These are phyloP conservation scores for Candida tibetensis DNA, from an alignment of 805 yeast genomes.

Conservation along the genomic window DNA sequence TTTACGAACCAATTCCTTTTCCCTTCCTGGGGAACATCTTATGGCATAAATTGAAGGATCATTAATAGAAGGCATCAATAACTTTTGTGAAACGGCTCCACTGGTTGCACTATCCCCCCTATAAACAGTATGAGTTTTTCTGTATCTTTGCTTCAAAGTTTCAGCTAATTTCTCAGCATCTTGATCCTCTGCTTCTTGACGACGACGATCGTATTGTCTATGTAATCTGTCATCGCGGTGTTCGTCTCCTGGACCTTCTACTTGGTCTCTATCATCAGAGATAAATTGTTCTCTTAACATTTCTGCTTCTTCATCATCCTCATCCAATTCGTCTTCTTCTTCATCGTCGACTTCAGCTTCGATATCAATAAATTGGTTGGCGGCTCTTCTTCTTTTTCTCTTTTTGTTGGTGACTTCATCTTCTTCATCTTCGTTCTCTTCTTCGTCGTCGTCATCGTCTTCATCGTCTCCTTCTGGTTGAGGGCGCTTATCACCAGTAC, in stretches of 20 bases:
- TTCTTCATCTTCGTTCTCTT: slow-evolving; percentile 48
- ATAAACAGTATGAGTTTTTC: slow-evolving; percentile 78
- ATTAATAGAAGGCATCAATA: slow-evolving; percentile 90
- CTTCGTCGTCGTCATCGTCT: slow-evolving; percentile 42
- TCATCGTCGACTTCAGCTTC: slow-evolving; percentile 99
- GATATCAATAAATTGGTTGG: slow-evolving; percentile 92
- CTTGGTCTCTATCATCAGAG: slow-evolving; percentile 62
- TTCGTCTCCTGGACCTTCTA: slow-evolving; percentile 28
- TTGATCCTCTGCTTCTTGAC: slow-evolving; percentile 84
- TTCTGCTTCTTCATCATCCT: slow-evolving; percentile 90
- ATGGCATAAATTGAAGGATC: slow-evolving; percentile 97
- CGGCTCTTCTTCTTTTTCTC: slow-evolving; percentile 45
- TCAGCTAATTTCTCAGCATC: slow-evolving; percentile 95
- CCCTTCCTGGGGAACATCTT: slow-evolving; percentile 89
- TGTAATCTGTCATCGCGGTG: slow-evolving; percentile 72
- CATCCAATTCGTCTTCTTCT: slow-evolving; percentile 87
- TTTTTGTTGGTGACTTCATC: slow-evolving; percentile 51
- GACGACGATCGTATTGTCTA: slow-evolving; percentile 83
- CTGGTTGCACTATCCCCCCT: slow-evolving; percentile 73
- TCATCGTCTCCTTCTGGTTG: slow-evolving; percentile 3
- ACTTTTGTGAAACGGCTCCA: slow-evolving; percentile 79
- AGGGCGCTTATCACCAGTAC: neutral
- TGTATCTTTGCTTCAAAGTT: slow-evolving; percentile 86
- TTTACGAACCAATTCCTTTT: slow-evolving; percentile 84
- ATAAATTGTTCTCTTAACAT: slow-evolving; percentile 77